A percentile compares a stretch with the other conserved stretches of the same genome.
Conservation (phyloP, 2,329 filamentous ascomycete species). For the Calonectria honghensis region DNA sequence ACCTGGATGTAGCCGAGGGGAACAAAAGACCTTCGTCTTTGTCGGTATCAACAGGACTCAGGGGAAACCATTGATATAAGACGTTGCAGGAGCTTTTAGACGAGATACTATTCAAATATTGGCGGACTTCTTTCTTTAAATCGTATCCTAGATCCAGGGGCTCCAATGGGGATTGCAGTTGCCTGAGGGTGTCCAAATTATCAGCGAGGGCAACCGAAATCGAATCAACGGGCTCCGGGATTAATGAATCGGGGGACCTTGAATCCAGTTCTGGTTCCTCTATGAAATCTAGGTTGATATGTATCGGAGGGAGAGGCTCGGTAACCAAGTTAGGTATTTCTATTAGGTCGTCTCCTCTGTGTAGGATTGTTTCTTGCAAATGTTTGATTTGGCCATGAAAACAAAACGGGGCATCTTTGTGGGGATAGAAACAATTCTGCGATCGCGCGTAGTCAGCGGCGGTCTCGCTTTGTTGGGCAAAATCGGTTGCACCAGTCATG, state of each 20-base stretch:
- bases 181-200: slow-evolving; percentile 18
- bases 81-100: slow-evolving; percentile 49
- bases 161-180: slow-evolving; percentile 49
- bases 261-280: background rate
- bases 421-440: slow-evolving; percentile 54
- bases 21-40: slow-evolving; percentile 57
- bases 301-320: slow-evolving; percentile 43
- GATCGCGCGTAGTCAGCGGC: slow-evolving; percentile 54
- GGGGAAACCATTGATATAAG: slow-evolving; percentile 56
- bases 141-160: slow-evolving; percentile 52
- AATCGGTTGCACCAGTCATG: background rate
- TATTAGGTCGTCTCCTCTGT: slow-evolving; percentile 45
- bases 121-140: slow-evolving; percentile 47
- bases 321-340: slow-evolving; percentile 47
- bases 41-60: slow-evolving; percentile 47
- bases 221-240: background rate
- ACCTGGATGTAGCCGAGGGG: slow-evolving; percentile 45
- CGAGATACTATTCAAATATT: slow-evolving; percentile 48
- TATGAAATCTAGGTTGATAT: slow-evolving; percentile 37
- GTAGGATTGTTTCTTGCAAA: slow-evolving; percentile 44
- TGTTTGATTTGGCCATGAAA: slow-evolving; percentile 49
- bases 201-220: slow-evolving; percentile 22
- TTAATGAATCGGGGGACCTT: background rate
- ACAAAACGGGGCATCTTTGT: slow-evolving; percentile 54
- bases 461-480: slow-evolving; percentile 27